These are phyloP conservation scores for Blastobotrys illinoisensis DNA, from an alignment of 1,139 yeast species.

Conservation along the genomic window DNA sequence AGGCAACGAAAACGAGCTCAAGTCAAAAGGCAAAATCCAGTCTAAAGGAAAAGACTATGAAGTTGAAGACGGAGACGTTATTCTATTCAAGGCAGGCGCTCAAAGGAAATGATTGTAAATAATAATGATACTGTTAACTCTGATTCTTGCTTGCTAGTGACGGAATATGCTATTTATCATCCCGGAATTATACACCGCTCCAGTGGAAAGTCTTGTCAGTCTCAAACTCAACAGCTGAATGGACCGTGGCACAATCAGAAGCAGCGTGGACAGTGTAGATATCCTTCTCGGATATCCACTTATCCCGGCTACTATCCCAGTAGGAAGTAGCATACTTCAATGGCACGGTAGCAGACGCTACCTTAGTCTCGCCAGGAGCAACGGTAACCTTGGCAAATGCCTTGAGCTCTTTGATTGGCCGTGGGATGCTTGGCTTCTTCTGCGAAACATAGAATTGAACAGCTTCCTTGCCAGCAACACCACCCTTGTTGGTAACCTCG, in stretches of 20 bases:
- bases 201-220: conserved; percentile 26
- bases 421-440: conserved; percentile 37
- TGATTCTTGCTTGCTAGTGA: no score
- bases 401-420: conserved; percentile 55
- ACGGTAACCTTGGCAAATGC: conserved; percentile 48
- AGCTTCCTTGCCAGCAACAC: conserved; percentile 41
- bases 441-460: conserved; percentile 45
- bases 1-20: conserved; percentile 30
- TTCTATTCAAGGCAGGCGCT: conserved; percentile 45
- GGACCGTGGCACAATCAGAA: conserved; percentile 32
- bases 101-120: background rate
- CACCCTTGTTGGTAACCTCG: conserved; percentile 42
- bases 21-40: conserved; percentile 27
- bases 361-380: conserved; percentile 38
- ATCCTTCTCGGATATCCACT: conserved; percentile 50
- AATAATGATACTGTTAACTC: no score
- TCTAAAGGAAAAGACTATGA: conserved; percentile 60
- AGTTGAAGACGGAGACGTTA: conserved; percentile 74
- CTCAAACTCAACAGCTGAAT: conserved; percentile 24
- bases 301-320: conserved; percentile 45
- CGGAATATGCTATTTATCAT: no score
- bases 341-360: conserved; percentile 36
- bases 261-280: conserved; percentile 47
- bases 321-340: conserved; percentile 49
- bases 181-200: conserved; percentile 22